Base-by-base conservation (phyloP, 768 basidiomycete species). In the Tephrocybe sp. region DNA sequence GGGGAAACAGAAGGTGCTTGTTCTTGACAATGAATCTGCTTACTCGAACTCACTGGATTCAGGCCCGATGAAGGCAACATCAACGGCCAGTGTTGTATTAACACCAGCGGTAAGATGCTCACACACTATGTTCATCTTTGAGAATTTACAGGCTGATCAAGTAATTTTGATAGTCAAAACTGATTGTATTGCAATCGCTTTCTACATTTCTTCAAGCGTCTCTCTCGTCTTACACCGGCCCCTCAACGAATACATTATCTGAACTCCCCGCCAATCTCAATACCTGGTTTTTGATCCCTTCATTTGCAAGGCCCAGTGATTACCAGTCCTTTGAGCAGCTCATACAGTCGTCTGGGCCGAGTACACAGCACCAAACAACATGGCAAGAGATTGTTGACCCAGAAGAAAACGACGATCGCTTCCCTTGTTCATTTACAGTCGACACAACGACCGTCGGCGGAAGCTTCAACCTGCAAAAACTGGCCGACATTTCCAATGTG, bases 171-270 rank as follows among this genome's bases (percentile, higher is more conserved):
- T 41, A 91, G 90, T 91, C 92, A 11, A 92, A 86, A 69, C 77
- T 89, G 46, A 76, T 85, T n/a, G 80, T 93, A 9, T 68, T 93
- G 52, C 77, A 73, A 50, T 93, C 92, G 2, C 69, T 94, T 33
- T 75, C 84, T 12, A 75, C 73, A 2, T 93, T 93, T 64, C 74
- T 94, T 18, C 69, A 69, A 12, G 61, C 66, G 50, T 84, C 82
- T 6, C 59, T 75, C 3, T 78, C 57, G 33, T 49, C 58, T 28
- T 17, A 42, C 57, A 66, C 47, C 55, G 51, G 25, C 41, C 45
- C 44, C 26, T 51, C 45, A 9, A 33, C 55, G 17, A 46, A 44
- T 28, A 25, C 51, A 20, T 25, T 32, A 25, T 20, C 42, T 38
- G 56, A 54, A 25, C 42, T 42, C 17, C 30, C 48, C 38, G 38